These are phyloP conservation scores for Russula lepida DNA, from an alignment of 768 basidiomycete genomes.

Conservation along the genomic window DNA sequence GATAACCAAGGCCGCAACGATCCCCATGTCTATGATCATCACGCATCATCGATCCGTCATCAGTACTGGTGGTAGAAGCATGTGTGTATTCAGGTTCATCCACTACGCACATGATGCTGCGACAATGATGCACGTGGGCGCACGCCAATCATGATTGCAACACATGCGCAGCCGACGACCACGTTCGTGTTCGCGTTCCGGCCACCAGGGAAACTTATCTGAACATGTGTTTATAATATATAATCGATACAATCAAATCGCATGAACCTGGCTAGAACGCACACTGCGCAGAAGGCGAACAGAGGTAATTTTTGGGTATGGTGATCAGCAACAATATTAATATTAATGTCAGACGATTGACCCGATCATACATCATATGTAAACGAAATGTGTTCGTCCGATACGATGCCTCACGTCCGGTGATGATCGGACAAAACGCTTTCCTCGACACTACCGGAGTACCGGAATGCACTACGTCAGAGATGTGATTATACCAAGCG, in stretches of 20 bases:
- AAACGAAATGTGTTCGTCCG: not conserved
- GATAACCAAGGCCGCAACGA: not conserved
- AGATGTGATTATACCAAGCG: not conserved
- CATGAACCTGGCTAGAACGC: not conserved
- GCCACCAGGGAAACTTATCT: not conserved
- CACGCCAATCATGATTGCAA: not conserved
- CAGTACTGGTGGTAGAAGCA: too few species aligned
- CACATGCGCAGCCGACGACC: not conserved
- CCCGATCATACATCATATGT: not conserved
- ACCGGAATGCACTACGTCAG: not conserved
- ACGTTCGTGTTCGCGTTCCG: not conserved
- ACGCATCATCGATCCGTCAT: too few species aligned
- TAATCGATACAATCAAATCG: not conserved
- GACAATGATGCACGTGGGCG: not conserved
- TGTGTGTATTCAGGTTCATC: not conserved
- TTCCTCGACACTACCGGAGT: not conserved
- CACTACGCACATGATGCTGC: not conserved
- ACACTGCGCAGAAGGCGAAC: not conserved
- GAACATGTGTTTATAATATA: not conserved
- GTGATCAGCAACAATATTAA: not conserved
- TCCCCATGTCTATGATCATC: not conserved
- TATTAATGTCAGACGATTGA: not conserved
- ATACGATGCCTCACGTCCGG: not conserved
- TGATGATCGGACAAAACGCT: constrained; percentile 7
- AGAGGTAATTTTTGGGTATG: not conserved